Conservation (phyloP, 768 basidiomycete species). For the Mycena chlorophos region DNA sequence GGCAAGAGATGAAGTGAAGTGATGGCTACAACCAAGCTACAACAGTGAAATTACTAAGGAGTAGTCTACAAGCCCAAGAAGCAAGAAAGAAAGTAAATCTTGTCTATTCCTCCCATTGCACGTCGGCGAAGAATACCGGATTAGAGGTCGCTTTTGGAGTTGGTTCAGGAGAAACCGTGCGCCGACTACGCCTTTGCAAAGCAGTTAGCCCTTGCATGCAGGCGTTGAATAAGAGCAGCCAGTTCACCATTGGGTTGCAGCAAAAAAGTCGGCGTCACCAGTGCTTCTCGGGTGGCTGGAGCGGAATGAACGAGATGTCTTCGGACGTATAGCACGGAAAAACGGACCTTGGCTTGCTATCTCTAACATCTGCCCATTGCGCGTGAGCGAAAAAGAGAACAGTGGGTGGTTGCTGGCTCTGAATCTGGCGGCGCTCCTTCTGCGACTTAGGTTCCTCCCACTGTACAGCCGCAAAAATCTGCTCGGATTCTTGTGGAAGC, state of each 20-base stretch:
- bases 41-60: too few species aligned
- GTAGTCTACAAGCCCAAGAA: background rate
- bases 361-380: slow-evolving; percentile 16
- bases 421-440: background rate
- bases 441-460: too few species aligned
- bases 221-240: too few species aligned
- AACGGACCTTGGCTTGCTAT: background rate
- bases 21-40: background rate
- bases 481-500: slow-evolving; percentile 7
- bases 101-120: slow-evolving; percentile 16
- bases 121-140: slow-evolving; percentile 15
- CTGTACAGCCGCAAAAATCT: too few species aligned
- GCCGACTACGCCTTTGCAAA: background rate
- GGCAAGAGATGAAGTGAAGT: slow-evolving; percentile 1
- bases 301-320: background rate
- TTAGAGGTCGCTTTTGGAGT: slow-evolving; percentile 6
- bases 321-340: background rate
- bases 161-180: background rate
- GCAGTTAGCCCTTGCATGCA: too few species aligned
- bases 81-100: too few species aligned
- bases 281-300: background rate
- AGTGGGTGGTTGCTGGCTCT: background rate
- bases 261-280: background rate
- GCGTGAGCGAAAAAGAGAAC: slow-evolving; percentile 14
- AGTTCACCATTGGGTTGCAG: background rate